Percentiles rank a stretch among this genome's conserved stretches.
Evolutionary conservation across 805 yeast genomes (phyloP).

Genomic region (Monosporozyma aerobia): DNA sequence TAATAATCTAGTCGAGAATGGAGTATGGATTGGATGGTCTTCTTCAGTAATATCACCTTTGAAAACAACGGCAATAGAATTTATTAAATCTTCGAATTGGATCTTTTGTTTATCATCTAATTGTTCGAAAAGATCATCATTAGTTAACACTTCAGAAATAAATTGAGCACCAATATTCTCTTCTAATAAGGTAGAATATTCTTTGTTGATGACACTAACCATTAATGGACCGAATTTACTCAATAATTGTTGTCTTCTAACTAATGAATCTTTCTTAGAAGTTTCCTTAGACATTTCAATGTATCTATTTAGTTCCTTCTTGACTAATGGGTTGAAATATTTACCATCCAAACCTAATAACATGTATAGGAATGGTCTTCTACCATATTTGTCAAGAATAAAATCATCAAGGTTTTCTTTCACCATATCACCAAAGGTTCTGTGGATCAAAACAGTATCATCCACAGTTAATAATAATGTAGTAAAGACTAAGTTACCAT

Average conservation of each 20-base stretch:
- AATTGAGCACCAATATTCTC: slow-evolving; percentile 80
- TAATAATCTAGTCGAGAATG: slow-evolving; percentile 65
- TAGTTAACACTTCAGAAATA: slow-evolving; percentile 62
- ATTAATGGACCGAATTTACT: slow-evolving; percentile 57
- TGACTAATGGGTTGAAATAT: slow-evolving; percentile 66
- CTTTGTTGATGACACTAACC: slow-evolving; percentile 43
- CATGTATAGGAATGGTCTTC: slow-evolving; percentile 82
- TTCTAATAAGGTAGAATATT: slow-evolving; percentile 44
- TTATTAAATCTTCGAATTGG: slow-evolving; percentile 42
- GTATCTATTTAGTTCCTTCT: slow-evolving; percentile 52
- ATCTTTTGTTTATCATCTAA: slow-evolving; percentile 26
- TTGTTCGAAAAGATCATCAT: slow-evolving; percentile 38
- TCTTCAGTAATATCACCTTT: slow-evolving; percentile 61
- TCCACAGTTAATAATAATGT: slow-evolving; percentile 80
- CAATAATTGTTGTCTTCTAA: slow-evolving; percentile 63
- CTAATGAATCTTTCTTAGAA: slow-evolving; percentile 75
- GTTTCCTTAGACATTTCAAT: slow-evolving; percentile 56
- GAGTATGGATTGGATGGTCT: slow-evolving; percentile 58
- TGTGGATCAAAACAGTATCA: slow-evolving; percentile 77
- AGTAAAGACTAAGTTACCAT: slow-evolving; percentile 74
- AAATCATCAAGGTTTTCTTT: slow-evolving; percentile 50
- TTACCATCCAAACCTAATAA: slow-evolving; percentile 71
- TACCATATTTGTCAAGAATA: slow-evolving; percentile 61
- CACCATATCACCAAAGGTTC: slow-evolving; percentile 45
- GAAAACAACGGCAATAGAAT: slow-evolving; percentile 47